These are phyloP conservation scores for Serendipita sp. DNA, from an alignment of 768 basidiomycete species.

Conservation along the genomic window DNA sequence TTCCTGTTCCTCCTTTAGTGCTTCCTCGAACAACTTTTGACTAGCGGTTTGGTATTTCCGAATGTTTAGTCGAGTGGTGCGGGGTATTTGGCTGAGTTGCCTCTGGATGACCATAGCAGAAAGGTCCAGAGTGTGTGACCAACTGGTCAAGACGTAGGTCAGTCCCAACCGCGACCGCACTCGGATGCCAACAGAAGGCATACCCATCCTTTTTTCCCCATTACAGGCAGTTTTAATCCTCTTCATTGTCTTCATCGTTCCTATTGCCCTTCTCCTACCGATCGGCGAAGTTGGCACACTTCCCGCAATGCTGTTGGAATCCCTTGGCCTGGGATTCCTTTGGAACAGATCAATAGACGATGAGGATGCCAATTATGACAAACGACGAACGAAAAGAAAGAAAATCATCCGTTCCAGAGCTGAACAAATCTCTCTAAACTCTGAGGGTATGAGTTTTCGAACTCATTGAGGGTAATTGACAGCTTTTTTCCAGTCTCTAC, in stretches of 20 bases:
- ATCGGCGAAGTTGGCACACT: conserved; percentile 17
- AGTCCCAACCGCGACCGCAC: background rate
- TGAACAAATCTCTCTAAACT: background rate
- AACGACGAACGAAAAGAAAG: conserved; percentile 2
- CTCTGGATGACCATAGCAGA: background rate
- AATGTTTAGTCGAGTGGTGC: background rate
- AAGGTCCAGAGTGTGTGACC: background rate
- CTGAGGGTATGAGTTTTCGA: background rate
- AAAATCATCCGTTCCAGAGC: conserved; percentile 5
- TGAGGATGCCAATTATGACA: conserved; percentile 24
- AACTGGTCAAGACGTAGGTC: background rate
- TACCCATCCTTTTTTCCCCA: background rate
- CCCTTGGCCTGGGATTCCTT: conserved; percentile 35
- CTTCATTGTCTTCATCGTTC: conserved; percentile 31
- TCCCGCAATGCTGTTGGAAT: conserved; percentile 40
- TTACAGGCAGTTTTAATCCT: conserved; percentile 41
- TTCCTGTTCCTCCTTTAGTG: conserved; percentile 32
- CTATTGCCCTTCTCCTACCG: conserved; percentile 20
- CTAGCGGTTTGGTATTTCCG: conserved; percentile 22
- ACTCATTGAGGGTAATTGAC: background rate
- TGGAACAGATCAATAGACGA: conserved; percentile 28
- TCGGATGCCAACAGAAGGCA: background rate
- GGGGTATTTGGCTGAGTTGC: background rate
- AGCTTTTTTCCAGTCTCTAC: background rate
- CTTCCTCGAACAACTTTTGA: conserved; percentile 51